These are phyloP conservation scores for Alternaria triticina DNA, from an alignment of 2,329 filamentous ascomycete species.

Conservation along the genomic window DNA sequence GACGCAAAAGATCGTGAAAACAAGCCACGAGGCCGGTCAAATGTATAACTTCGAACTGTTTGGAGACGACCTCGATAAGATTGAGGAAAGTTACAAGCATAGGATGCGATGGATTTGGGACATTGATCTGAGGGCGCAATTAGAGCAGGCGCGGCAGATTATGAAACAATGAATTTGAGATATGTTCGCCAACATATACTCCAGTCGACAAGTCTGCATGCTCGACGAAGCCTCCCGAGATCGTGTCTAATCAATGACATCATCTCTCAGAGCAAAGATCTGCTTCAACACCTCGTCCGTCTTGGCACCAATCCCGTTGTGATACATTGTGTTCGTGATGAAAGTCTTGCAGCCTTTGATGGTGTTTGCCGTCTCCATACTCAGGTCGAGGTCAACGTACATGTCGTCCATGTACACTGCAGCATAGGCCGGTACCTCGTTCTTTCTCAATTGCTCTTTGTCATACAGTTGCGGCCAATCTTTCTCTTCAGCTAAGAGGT, in stretches of 20 bases:
- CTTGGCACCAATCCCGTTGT: slow-evolving; percentile 78
- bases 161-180: slow-evolving; percentile 14
- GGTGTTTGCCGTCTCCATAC: slow-evolving; percentile 73
- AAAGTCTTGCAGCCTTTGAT: slow-evolving; percentile 81
- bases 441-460: slow-evolving; percentile 71
- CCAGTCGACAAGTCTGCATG: background rate
- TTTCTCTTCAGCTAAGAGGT: slow-evolving; percentile 70
- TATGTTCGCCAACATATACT: background rate
- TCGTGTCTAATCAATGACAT: slow-evolving; percentile 60
- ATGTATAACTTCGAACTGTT: slow-evolving; percentile 51
- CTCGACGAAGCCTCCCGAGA: background rate
- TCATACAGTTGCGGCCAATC: slow-evolving; percentile 83
- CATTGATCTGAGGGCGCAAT: slow-evolving; percentile 45
- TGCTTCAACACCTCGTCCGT: slow-evolving; percentile 77
- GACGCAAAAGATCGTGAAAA: slow-evolving; percentile 37
- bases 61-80: slow-evolving; percentile 48
- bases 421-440: slow-evolving; percentile 85
- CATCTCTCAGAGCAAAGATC: slow-evolving; percentile 78
- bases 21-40: slow-evolving; percentile 40
- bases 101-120: slow-evolving; percentile 53
- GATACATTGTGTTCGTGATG: slow-evolving; percentile 86
- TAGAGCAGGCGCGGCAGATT: slow-evolving; percentile 40
- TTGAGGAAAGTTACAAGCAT: slow-evolving; percentile 38
- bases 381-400: slow-evolving; percentile 83
- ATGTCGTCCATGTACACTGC: slow-evolving; percentile 86